These are phyloP conservation scores for Cordyceps militaris DNA, from an alignment of 2,329 filamentous ascomycete species.

Conservation along the genomic window DNA sequence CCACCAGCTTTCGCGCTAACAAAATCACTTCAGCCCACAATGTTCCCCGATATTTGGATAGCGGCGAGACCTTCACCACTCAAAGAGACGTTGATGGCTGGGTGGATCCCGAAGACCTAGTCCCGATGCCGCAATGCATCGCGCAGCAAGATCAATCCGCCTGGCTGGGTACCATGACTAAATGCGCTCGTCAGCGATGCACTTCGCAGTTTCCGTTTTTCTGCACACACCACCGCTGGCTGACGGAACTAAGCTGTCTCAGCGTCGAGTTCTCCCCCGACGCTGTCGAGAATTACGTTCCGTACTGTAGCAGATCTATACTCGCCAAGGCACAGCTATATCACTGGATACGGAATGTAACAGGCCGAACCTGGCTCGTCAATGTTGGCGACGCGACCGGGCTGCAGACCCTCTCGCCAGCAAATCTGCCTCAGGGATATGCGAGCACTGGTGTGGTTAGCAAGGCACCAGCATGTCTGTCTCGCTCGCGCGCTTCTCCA, in stretches of 20 bases:
- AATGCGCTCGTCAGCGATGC: neutral
- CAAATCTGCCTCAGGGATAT: neutral
- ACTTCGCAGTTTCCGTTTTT: conserved; percentile 9
- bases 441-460: neutral
- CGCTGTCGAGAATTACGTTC: neutral
- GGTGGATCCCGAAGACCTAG: too few relatives aligned
- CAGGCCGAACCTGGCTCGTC: conserved; percentile 7
- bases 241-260: conserved; percentile 12
- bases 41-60: too few relatives aligned
- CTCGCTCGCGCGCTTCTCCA: too few relatives aligned
- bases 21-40: too few relatives aligned
- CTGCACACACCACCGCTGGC: conserved; percentile 6
- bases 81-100: too few relatives aligned
- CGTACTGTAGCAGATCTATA: conserved; percentile 9
- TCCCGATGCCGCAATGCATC: too few relatives aligned
- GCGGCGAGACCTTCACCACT: too few relatives aligned
- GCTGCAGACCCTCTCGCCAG: neutral
- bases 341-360: conserved; percentile 1
- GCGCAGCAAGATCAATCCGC: too few relatives aligned
- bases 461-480: too few relatives aligned
- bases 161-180: too few relatives aligned
- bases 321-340: conserved; percentile 6
- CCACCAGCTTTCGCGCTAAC: too few relatives aligned
- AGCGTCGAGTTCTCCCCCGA: conserved; percentile 4
- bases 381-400: conserved; percentile 8